Percentiles rank a stretch among this genome's conserved stretches.
Conservation (phyloP, 441 rosid genomes). For the Populus tomentosa region DNA sequence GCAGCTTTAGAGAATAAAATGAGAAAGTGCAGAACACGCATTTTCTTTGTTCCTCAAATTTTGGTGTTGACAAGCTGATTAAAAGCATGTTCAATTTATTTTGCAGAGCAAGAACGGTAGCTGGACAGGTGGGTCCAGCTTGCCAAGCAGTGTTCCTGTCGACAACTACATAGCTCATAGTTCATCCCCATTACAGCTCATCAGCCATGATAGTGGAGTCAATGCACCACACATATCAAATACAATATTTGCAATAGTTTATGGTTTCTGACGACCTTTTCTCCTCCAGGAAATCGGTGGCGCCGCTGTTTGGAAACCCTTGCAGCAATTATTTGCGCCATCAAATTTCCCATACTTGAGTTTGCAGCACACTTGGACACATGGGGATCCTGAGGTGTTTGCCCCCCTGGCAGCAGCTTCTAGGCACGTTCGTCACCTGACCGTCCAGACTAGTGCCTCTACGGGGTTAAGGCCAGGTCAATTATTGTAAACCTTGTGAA, state of each 20-base stretch:
- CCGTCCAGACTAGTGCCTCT: neutral
- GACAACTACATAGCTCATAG: constrained; percentile 1
- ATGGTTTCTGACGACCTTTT: neutral
- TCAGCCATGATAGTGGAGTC: neutral
- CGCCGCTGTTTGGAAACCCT: neutral
- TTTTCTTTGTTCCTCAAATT: neutral
- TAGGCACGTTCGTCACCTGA: neutral
- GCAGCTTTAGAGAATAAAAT: neutral
- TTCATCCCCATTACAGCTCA: constrained; percentile 21
- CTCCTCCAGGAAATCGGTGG: neutral
- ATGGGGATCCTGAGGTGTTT: neutral
- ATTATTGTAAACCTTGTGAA: neutral
- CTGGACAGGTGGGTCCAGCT: constrained; percentile 25
- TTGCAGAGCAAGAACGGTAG: constrained; percentile 20
- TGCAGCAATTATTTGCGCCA: neutral
- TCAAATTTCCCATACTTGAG: neutral
- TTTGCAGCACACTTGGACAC: neutral
- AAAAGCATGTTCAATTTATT: constrained; percentile 20
- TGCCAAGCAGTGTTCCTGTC: constrained; percentile 17
- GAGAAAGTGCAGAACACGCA: neutral
- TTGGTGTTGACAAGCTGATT: constrained; percentile 14
- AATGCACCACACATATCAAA: neutral
- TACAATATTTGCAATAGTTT: neutral
- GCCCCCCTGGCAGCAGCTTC: neutral
- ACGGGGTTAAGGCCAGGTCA: neutral